Percentiles rank a stretch among this genome's conserved stretches.
phyloP scores from a whole-genome alignment of 176 grass and related monocot genomes.

The Carex pumila region DNA sequence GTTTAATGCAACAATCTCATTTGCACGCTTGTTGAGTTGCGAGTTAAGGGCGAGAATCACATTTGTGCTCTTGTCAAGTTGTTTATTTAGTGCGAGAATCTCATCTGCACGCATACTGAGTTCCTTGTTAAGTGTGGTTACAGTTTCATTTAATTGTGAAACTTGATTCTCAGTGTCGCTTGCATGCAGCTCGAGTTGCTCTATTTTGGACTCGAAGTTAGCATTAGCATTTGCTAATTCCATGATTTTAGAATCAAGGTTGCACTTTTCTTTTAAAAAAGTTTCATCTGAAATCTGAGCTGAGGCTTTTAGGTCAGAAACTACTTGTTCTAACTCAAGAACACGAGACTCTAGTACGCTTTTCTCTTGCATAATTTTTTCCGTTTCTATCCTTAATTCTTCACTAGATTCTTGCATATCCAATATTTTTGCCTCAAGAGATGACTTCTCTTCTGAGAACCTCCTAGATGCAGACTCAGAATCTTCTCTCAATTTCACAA shows the following conservation, averaged over 20 bases:
- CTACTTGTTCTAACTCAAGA: constrained; percentile 37
- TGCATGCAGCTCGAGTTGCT: constrained; percentile 29
- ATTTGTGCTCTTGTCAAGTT: constrained; percentile 31
- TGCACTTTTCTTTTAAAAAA: constrained; percentile 52
- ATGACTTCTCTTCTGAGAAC: constrained; percentile 46
- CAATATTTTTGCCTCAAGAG: constrained; percentile 40
- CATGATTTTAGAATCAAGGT: constrained; percentile 36
- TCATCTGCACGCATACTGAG: constrained; percentile 33
- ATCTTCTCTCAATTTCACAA: constrained; percentile 45
- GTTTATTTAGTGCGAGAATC: constrained; percentile 27
- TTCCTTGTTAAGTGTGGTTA: constrained; percentile 29
- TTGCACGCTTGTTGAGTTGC: constrained; percentile 17
- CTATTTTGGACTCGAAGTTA: constrained; percentile 30
- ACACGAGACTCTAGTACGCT: constrained; percentile 27
- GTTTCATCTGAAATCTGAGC: constrained; percentile 34
- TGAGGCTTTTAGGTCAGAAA: constrained; percentile 40
- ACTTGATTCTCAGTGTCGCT: constrained; percentile 34
- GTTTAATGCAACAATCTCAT: constrained; percentile 22
- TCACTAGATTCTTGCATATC: constrained; percentile 34
- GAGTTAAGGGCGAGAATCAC: constrained; percentile 38
- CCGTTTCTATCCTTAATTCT: constrained; percentile 42
- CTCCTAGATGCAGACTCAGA: constrained; percentile 33
- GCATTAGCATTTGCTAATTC: constrained; percentile 42
- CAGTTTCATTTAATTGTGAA: constrained; percentile 33
- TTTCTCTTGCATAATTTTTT: constrained; percentile 40